Conservation (phyloP, 2,329 filamentous ascomycete genomes). For the Cladophialophora exuberans region DNA sequence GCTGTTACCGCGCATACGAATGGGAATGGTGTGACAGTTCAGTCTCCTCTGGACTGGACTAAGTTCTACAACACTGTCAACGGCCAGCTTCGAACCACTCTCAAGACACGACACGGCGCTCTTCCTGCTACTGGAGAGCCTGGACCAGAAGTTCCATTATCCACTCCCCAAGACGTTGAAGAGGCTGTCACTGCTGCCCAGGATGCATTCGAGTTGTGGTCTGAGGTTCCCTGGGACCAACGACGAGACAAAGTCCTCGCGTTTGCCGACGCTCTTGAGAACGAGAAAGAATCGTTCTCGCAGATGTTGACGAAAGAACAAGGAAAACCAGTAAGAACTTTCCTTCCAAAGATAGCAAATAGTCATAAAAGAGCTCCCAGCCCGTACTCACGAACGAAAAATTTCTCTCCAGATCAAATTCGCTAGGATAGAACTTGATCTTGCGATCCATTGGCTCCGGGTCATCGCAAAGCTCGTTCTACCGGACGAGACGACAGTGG, state of each 20-base stretch:
- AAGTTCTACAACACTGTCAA: constrained; percentile 58
- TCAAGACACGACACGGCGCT: constrained; percentile 51
- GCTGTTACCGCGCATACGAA: no score
- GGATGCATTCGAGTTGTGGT: constrained; percentile 55
- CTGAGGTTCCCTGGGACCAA: constrained; percentile 39
- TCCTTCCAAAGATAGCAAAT: neutral
- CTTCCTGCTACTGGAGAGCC: constrained; percentile 56
- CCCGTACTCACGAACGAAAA: constrained; percentile 58
- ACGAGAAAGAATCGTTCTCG: constrained; percentile 40
- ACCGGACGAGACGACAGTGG: constrained; percentile 12
- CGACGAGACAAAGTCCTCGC: constrained; percentile 38
- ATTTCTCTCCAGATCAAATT: constrained; percentile 48
- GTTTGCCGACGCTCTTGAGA: constrained; percentile 42
- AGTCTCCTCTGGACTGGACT: constrained; percentile 40
- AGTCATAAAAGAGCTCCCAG: constrained; percentile 39
- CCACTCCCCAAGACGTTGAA: constrained; percentile 53
- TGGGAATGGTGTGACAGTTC: no score
- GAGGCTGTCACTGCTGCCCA: constrained; percentile 54
- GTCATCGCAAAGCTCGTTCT: constrained; percentile 14
- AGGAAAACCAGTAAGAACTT: constrained; percentile 42
- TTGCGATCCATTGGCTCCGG: constrained; percentile 9
- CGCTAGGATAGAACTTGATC: constrained; percentile 19
- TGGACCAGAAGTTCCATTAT: constrained; percentile 56
- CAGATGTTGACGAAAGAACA: constrained; percentile 47
- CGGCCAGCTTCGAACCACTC: constrained; percentile 50